A percentile compares a stretch with the other conserved stretches of the same genome.
phyloP scores from a whole-genome alignment of 1,284 basidiomycete genomes.

The Rhodotorula sp. region DNA sequence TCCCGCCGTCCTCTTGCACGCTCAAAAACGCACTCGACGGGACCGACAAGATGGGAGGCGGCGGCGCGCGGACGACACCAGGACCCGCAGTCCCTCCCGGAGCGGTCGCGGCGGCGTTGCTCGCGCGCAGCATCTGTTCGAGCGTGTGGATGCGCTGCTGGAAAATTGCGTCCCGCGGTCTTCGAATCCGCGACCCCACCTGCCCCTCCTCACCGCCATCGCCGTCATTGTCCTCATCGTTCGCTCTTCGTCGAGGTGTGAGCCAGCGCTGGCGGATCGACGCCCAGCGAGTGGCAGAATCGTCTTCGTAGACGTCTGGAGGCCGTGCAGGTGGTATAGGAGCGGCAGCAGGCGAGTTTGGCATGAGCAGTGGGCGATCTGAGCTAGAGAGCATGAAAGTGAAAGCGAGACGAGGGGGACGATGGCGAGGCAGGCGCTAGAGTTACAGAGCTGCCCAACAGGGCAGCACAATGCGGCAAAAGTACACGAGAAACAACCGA shows the following conservation, averaged over 20 bases:
- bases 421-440: no score
- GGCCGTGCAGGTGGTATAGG: no score
- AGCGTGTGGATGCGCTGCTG: constrained; percentile 21
- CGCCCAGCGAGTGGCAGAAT: not conserved
- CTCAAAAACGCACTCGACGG: not conserved
- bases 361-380: no score
- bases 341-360: no score
- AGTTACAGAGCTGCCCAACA: no score
- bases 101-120: constrained; percentile 7
- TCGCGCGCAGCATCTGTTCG: constrained; percentile 11
- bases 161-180: constrained; percentile 15
- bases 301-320: not conserved
- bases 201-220: not conserved
- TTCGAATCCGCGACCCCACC: not conserved
- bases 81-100: not conserved
- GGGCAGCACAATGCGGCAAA: no score
- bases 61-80: not conserved
- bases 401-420: no score
- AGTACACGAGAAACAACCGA: not conserved
- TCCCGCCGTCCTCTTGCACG: not conserved
- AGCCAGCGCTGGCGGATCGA: not conserved
- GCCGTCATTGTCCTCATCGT: not conserved
- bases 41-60: not conserved
- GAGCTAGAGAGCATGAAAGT: no score
- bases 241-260: not conserved